A percentile compares a stretch with the other conserved stretches of the same genome.
Evolutionary conservation across 106 monocot genomes (phyloP).

Genomic region (Apostasia ramifera): DNA sequence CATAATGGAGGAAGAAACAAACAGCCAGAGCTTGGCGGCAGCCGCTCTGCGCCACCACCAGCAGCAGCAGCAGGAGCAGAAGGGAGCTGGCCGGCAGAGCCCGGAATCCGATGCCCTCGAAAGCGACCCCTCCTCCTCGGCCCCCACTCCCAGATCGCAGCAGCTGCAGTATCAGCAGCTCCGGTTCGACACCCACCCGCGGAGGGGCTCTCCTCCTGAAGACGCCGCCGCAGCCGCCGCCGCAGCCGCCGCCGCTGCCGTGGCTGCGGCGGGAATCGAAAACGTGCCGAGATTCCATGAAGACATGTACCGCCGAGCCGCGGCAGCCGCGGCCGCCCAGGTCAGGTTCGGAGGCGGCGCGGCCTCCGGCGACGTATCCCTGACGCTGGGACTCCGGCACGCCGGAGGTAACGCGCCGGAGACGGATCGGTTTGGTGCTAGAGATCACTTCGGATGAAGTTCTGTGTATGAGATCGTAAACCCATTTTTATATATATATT

Average conservation of each 20-base stretch:
- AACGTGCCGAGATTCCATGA: not conserved
- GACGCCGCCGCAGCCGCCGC: slow-evolving; percentile 5
- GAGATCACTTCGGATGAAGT: no score
- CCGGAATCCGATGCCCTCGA: not conserved
- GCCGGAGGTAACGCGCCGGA: slow-evolving; percentile 35
- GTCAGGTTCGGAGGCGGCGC: slow-evolving; percentile 12
- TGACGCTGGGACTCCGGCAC: slow-evolving; percentile 86
- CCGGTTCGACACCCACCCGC: not conserved
- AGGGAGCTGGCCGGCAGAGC: not conserved
- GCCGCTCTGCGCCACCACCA: slow-evolving; percentile 2
- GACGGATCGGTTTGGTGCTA: slow-evolving; percentile 6
- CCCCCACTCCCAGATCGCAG: not conserved
- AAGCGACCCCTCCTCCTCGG: slow-evolving; percentile 4
- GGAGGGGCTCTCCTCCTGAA: not conserved
- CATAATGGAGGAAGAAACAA: not conserved
- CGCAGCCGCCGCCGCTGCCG: not conserved
- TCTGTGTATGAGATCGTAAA: no score
- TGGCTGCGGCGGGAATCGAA: not conserved
- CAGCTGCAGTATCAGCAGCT: not conserved
- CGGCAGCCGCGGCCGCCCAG: not conserved
- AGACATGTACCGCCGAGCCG: slow-evolving; percentile 21
- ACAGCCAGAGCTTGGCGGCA: slow-evolving; percentile 5
- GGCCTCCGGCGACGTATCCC: slow-evolving; percentile 75
- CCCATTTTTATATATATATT: no score
- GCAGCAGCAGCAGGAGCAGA: slow-evolving; percentile 17